A percentile compares a stretch with the other conserved stretches of the same genome.
Evolutionary conservation across 2,329 filamentous ascomycete genomes (phyloP).

Genomic region (Balansia obtecta): DNA sequence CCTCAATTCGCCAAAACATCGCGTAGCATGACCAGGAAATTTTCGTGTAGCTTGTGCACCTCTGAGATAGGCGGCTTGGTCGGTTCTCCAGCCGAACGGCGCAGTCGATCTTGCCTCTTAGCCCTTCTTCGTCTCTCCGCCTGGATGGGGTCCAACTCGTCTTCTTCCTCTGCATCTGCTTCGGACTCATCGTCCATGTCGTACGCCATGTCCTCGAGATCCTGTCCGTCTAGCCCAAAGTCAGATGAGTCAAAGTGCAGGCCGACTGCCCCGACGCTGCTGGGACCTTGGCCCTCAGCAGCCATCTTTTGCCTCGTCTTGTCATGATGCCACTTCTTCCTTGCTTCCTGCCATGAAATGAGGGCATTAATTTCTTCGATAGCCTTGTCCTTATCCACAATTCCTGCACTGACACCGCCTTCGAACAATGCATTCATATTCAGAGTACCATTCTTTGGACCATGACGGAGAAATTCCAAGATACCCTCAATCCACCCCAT

Average conservation of each 20-base stretch:
- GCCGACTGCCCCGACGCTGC: constrained; percentile 38
- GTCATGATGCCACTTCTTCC: constrained; percentile 96
- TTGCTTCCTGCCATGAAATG: constrained; percentile 85
- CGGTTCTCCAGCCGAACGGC: constrained; percentile 72
- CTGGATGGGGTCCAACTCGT: constrained; percentile 76
- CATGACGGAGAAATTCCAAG: constrained; percentile 79
- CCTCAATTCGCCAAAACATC: constrained; percentile 64
- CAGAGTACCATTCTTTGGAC: constrained; percentile 71
- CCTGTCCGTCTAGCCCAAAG: constrained; percentile 80
- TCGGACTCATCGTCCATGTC: constrained; percentile 56
- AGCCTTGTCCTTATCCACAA: constrained; percentile 59
- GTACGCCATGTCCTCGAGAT: constrained; percentile 76
- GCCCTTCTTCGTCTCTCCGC: constrained; percentile 69
- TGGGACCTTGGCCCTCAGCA: constrained; percentile 48
- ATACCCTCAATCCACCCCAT: constrained; percentile 98
- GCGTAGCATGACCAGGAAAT: constrained; percentile 72
- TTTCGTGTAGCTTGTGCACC: constrained; percentile 65
- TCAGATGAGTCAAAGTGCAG: constrained; percentile 64
- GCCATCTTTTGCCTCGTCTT: constrained; percentile 99
- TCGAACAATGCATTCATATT: constrained; percentile 92
- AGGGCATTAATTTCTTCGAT: constrained; percentile 72
- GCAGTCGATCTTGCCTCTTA: constrained; percentile 67
- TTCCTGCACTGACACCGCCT: constrained; percentile 55
- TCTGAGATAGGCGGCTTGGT: constrained; percentile 68
- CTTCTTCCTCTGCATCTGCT: constrained; percentile 60